Conservation (phyloP, 139 green algal species). For the Chlorella vulgaris region DNA sequence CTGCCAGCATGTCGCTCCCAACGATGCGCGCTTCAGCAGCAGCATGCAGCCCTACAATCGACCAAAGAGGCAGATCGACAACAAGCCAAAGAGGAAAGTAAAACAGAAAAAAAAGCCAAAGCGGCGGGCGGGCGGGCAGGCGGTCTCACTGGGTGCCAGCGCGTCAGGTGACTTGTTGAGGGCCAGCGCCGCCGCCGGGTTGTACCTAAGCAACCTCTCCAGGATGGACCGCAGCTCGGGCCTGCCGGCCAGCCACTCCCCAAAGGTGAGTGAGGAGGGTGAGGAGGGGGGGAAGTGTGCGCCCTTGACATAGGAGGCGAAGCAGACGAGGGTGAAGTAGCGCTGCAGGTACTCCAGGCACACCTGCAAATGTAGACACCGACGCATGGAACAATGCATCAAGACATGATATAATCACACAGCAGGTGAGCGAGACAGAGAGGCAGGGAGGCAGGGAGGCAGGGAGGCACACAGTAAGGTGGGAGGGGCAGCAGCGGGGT, state of each 20-base stretch:
- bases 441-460: no score
- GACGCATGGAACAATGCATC: no score
- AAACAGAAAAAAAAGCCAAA: no score
- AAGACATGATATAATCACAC: no score
- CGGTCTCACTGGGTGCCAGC: slow-evolving; percentile 26
- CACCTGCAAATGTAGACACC: slow-evolving; percentile 62
- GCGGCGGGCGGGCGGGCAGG: no score
- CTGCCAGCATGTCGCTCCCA: no score
- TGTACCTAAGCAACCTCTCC: slow-evolving; percentile 79
- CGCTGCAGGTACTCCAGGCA: slow-evolving; percentile 88
- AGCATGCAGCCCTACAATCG: no score
- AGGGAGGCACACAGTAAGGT: background rate
- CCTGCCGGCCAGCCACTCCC: slow-evolving; percentile 68
- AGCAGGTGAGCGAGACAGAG: no score
- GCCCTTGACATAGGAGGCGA: slow-evolving; percentile 80
- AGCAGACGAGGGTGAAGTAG: slow-evolving; percentile 87
- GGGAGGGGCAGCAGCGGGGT: no score
- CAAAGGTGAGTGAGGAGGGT: slow-evolving; percentile 63
- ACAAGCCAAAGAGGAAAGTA: no score
- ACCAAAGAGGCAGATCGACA: no score
- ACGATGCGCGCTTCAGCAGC: no score
- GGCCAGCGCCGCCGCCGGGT: slow-evolving; percentile 84
- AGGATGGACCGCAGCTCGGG: slow-evolving; percentile 79
- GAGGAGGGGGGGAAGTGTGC: slow-evolving; percentile 63
- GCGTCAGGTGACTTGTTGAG: slow-evolving; percentile 64